Percentiles rank a stretch among this genome's conserved stretches.
Evolutionary conservation across 2,329 filamentous ascomycete species (phyloP).

Genomic region (Scolecobasidium constrictum): DNA sequence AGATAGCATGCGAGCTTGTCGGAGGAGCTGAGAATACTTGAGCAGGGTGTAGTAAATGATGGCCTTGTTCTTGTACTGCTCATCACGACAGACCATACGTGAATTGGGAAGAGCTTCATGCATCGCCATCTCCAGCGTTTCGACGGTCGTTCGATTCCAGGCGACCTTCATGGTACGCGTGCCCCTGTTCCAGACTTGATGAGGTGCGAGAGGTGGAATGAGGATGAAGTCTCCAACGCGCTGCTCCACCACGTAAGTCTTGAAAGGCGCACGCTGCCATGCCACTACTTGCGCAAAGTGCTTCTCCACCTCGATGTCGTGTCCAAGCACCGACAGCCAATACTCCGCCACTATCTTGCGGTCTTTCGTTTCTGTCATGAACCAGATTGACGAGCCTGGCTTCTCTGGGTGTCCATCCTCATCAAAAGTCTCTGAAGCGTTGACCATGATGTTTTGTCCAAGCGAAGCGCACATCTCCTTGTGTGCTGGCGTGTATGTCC

Average conservation of each 20-base stretch:
- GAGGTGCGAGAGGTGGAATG: conserved; percentile 82
- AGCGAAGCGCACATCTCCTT: conserved; percentile 95
- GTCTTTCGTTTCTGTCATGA: conserved; percentile 96
- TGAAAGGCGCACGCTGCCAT: conserved; percentile 91
- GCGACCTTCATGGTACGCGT: conserved; percentile 95
- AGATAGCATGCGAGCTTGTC: conserved; percentile 47
- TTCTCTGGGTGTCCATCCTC: conserved; percentile 60
- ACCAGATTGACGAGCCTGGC: conserved; percentile 88
- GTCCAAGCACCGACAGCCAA: conserved; percentile 83
- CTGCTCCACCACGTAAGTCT: conserved; percentile 87
- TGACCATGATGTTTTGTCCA: conserved; percentile 97
- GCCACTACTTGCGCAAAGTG: conserved; percentile 94
- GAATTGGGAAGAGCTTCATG: conserved; percentile 81
- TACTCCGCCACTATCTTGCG: conserved; percentile 85
- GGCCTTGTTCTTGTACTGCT: conserved; percentile 98
- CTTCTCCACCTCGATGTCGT: conserved; percentile 93
- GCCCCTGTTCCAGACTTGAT: conserved; percentile 97
- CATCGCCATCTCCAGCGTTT: conserved; percentile 79
- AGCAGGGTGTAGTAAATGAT: conserved; percentile 81
- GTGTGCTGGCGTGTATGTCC: conserved; percentile 90
- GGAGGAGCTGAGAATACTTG: conserved; percentile 57
- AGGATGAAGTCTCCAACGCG: conserved; percentile 84
- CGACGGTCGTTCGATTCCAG: conserved; percentile 91
- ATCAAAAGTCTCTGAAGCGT: conserved; percentile 57
- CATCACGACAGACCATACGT: conserved; percentile 84